Evolutionary conservation across 805 yeast genomes (phyloP).

Genomic region (Monosporozyma servazzii): DNA sequence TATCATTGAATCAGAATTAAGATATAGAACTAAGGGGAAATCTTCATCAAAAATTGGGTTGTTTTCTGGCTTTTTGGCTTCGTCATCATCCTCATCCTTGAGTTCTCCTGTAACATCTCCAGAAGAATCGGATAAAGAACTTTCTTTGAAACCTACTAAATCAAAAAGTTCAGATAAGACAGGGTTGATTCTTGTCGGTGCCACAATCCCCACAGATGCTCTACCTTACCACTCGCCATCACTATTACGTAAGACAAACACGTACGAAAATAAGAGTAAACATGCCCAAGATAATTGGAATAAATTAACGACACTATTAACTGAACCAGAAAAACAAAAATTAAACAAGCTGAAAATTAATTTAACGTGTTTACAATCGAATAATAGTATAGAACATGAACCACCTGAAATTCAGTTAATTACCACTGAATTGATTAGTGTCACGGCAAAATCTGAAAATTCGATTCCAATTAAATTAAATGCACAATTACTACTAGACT

Average conservation of each 20-base stretch:
- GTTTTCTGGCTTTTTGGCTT: constrained; percentile 1
- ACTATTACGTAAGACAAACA: constrained; percentile 27
- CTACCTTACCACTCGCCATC: constrained; percentile 30
- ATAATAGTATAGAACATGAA: constrained; percentile 12
- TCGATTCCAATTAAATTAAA: constrained; percentile 34
- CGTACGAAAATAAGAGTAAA: constrained; percentile 19
- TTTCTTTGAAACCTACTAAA: not conserved
- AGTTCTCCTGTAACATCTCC: not conserved
- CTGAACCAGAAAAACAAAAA: constrained; percentile 19
- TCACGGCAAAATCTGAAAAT: constrained; percentile 27
- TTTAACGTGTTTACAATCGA: constrained; percentile 24
- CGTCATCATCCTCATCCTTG: not conserved
- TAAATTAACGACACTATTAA: constrained; percentile 14
- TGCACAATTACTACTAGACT: constrained; percentile 19
- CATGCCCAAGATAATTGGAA: constrained; percentile 27
- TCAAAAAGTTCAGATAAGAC: constrained; percentile 8
- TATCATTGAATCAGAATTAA: constrained; percentile 12
- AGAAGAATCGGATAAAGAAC: not conserved
- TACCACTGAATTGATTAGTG: constrained; percentile 22
- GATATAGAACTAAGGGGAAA: constrained; percentile 10
- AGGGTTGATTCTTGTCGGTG: constrained; percentile 24
- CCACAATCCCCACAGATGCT: constrained; percentile 27
- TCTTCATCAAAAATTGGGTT: not conserved
- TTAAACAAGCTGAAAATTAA: constrained; percentile 19
- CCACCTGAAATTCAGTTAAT: constrained; percentile 25